Evolutionary conservation across 2,329 filamentous ascomycete genomes (phyloP), one percentile per base, ranked within the genome.

Genomic region (Colletotrichum magnum): DNA sequence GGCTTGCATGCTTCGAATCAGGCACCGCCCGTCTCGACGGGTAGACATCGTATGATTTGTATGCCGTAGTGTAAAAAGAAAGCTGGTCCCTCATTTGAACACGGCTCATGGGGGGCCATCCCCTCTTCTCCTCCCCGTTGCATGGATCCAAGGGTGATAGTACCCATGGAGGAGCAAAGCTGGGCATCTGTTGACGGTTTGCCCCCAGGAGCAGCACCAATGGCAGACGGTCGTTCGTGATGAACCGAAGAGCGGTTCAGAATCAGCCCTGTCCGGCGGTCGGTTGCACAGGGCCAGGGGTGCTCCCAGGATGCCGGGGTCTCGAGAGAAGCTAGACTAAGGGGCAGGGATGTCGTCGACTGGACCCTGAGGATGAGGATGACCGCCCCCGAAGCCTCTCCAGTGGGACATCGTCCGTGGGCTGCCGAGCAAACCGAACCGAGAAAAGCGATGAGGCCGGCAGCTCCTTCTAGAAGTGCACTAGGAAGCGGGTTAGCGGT

Each of bases 31-130:
- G 50, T 66, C 62, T 66, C 50, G 63, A 66, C 45, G 62, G 56
- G 56, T 54, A 47, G 36, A 59, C 56, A 69, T 69, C 66, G 66
- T 69, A 69, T 66, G 66, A 69, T 69, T 56, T 60, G 57, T 66
- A 45, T 57, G 32, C 43, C 50, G 50, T 66, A 66, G 50, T 66
- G 32, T 43, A 59, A 60, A 47, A 66, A 60, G 61, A 56, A 69
- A 69, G 62, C 56, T 43, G 62, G 50, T 58, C 50, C 54, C 62
- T 50, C 66, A 56, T 56, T 56, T n/a, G 62, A 60, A 60, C 36
- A 56, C 61, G 36, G 43, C 36, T 57, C 61, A 52, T 56, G 54
- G 66, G 32, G 12, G 39, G 50, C 50, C 52, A 9, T 28, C 47
- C 47, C 28, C 28, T 32, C 28, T 32, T 9, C 28, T 32, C 28